Evolutionary conservation across 371 early-diverging fungal species (phyloP), one percentile per base, ranked within the genome.

Genomic region (Hamiltosporidium magnivora): DNA sequence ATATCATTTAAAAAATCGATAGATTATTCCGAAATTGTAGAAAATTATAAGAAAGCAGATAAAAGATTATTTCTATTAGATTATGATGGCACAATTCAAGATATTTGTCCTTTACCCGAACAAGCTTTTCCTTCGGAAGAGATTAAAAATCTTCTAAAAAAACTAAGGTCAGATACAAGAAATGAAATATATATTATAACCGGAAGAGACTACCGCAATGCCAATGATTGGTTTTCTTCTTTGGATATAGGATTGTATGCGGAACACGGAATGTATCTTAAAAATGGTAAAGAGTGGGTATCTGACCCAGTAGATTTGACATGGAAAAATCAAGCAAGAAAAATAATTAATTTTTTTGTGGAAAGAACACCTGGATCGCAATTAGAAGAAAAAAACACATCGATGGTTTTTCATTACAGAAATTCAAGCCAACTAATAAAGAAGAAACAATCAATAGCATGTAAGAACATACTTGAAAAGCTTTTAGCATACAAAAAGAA

Each of bases 21-120:
- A 49, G 12, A 64, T 14, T 4, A 53, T 3, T 4, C 14, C 3
- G 3, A 11, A 42, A 54, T 64, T 3, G 39, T 12, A 42, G 49
- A 49, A 53, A 41, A 41, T 54, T 64, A 64, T 56, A 38, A 25
- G 0, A 39, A 58, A 44, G 1, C 25, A 4, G 56, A 58, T 56
- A 66, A 66, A 58, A 64, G 66, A 52, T 53, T 63, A 1, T 54
- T 77, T 37, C 25, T 81, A 37, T 61, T 79, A 44, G 82, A 82
- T 58, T 82, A 82, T 61, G 82, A 82, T 71, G 82, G 82, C 3
- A 82, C 82, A 39, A 59, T 82, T 12, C 65, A 67, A 52, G 66
- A 69, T 4, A 73, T 82, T 49, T 63, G 56, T 36, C 39, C 53
- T 1, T 65, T 68, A 14, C 80, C 80, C 3, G 61, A 61, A 37